phyloP scores from a whole-genome alignment of 176 grass and related monocot genomes.

The Pontederia paniculata region DNA sequence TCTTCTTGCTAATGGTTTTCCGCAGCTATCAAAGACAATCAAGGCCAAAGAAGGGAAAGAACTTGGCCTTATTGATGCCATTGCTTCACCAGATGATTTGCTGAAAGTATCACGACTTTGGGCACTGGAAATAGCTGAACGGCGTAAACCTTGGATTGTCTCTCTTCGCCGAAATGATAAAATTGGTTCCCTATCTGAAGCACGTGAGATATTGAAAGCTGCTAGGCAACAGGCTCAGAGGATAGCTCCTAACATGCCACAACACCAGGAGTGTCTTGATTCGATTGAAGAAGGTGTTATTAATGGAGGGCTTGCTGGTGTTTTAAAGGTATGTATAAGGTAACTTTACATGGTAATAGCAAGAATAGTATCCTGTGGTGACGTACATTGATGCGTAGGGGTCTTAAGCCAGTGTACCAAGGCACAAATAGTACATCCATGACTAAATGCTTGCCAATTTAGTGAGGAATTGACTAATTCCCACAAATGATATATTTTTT shows the following conservation, averaged over 20 bases:
- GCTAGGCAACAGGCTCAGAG: conserved; percentile 60
- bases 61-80: conserved; percentile 55
- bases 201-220: conserved; percentile 45
- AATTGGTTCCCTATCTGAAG: conserved; percentile 72
- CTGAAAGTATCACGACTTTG: conserved; percentile 54
- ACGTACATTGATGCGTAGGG: too few species aligned
- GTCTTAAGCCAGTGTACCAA: not conserved
- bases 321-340: conserved; percentile 48
- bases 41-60: conserved; percentile 66
- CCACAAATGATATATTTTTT: too few species aligned
- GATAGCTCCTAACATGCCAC: conserved; percentile 60
- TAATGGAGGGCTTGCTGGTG: conserved; percentile 75
- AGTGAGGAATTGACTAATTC: too few species aligned
- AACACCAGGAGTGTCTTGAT: conserved; percentile 73
- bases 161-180: conserved; percentile 73
- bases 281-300: conserved; percentile 66
- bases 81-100: conserved; percentile 68
- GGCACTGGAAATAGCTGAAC: conserved; percentile 74
- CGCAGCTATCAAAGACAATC: conserved; percentile 75
- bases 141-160: conserved; percentile 62
- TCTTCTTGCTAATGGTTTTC: not conserved
- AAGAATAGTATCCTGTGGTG: too few species aligned
- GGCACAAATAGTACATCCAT: too few species aligned
- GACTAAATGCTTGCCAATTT: too few species aligned
- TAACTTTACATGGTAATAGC: not conserved